These are phyloP conservation scores for Diaporthe australafricana DNA, from an alignment of 2,329 filamentous ascomycete species.

Conservation along the genomic window DNA sequence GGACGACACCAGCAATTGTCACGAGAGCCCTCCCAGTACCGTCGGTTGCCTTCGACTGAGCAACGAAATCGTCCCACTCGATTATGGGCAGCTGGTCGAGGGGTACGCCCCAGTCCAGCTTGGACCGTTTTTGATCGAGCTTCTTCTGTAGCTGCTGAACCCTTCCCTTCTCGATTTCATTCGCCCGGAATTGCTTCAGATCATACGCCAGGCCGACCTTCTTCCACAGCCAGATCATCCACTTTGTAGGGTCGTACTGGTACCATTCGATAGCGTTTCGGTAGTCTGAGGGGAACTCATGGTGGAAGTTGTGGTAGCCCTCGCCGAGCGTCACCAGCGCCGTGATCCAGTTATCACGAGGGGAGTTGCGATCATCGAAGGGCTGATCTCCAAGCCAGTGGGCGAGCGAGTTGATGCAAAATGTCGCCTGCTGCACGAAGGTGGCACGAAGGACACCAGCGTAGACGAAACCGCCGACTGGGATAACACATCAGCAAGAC, in stretches of 20 bases:
- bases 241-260: slow-evolving; percentile 94
- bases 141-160: slow-evolving; percentile 93
- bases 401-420: slow-evolving; percentile 91
- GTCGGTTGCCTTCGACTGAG: slow-evolving; percentile 68
- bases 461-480: slow-evolving; percentile 81
- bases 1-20: slow-evolving; percentile 85
- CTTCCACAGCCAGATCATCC: slow-evolving; percentile 88
- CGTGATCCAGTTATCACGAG: slow-evolving; percentile 88
- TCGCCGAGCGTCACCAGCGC: slow-evolving; percentile 85
- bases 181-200: slow-evolving; percentile 89
- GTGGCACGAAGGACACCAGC: slow-evolving; percentile 87
- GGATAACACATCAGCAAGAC: neutral
- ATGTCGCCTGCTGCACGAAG: slow-evolving; percentile 91
- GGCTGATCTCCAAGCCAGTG: slow-evolving; percentile 94
- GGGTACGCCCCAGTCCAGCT: slow-evolving; percentile 87
- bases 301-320: slow-evolving; percentile 96
- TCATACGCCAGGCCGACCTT: slow-evolving; percentile 85
- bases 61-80: slow-evolving; percentile 87
- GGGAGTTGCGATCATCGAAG: slow-evolving; percentile 92
- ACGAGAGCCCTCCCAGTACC: slow-evolving; percentile 78
- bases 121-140: slow-evolving; percentile 86
- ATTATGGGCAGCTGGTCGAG: slow-evolving; percentile 88
- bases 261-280: slow-evolving; percentile 91
- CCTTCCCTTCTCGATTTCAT: slow-evolving; percentile 93
- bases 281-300: slow-evolving; percentile 94